Base-by-base conservation (phyloP, 768 basidiomycete species). In the Tricholoma flavovirens region DNA sequence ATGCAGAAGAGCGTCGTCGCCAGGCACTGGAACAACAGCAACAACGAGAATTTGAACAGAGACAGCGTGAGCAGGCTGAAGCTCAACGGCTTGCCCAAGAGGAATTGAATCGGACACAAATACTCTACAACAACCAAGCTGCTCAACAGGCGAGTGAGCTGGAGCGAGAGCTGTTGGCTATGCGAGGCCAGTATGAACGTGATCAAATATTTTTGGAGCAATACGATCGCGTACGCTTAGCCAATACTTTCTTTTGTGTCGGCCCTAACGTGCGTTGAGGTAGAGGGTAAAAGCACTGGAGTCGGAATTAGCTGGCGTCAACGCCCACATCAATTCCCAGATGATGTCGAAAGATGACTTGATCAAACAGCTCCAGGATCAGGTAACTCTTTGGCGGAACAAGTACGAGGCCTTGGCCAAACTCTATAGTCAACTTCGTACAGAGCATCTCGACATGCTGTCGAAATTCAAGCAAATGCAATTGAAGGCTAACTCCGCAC, bases 341-440 rank as follows among this genome's bases (percentile, higher is more conserved):
- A 79, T 97, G 74, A 67, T 76, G 51, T 88, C 93, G 14, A 99
- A 98, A 70, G 97, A 99, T 68, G 94, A 97, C 12, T 75, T 98
- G 65, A 96, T 98, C 71, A 87, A 86, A 66, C 93, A 95, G 67
- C 81, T 99, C 3, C 96, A 98, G 66, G 92, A 97, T 66, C 97
- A 99, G 73, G 95, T 98, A 60, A 90, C 83, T 3, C 75, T 96
- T 12, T 99, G 97, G 97, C 87, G 93, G 55, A 95, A 92, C 76
- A 99, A 99, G 73, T 99, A 99, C 70, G 97, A 99, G 69, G 93
- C 96, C 0, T 79, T 99, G 56, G 97, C 97, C 43, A 99, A 98
- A 71, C 82, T 99, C 8, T 99, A 99, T 77, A 98, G 94, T 64
- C 97, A 98, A 69, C 84, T 99, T 9, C 90, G 97, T 53, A 90